Base-by-base conservation (phyloP, 73 alveolate species). In the Stentor coeruleus region DNA sequence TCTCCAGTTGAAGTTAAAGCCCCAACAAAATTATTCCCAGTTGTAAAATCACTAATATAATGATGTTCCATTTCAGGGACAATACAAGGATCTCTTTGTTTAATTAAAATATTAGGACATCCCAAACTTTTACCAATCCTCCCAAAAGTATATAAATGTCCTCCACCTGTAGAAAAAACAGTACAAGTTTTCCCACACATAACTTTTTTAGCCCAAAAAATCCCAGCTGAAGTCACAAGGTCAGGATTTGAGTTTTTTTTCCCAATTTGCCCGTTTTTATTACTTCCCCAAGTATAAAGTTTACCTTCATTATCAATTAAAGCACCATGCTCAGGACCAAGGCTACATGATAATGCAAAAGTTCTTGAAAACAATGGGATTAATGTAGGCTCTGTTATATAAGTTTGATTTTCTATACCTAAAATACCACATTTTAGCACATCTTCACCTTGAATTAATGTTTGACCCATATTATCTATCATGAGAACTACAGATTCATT, bases 291-390 rank as follows among this genome's bases (percentile, higher is more conserved):
- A 11, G 79, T 66, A 33, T 26, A 66, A 40, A 66, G 40, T 26
- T 28, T 14, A 20, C 79, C 79, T 20, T 33, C n/a, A 28, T 66
- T 40, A 66, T 66, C 79, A 11, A 66, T 66, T 2, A 20, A 20
- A 66, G 79, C 79, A 28, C 49, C 79, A 2, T 66, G 79, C 49
- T 31, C 79, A 26, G 79, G 33, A 14, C 79, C 79, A 20, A 66
- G 39, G 37, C 79, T 66, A 49, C 66, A 49, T 6, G 66, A 6
- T 49, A 49, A 49, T 11, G 66, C 66, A 11, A 11, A 11, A 49
- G 28, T 20, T 49, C 28, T 49, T 20, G 20, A 49, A 20, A 20
- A 20, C 6, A 49, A 20, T 6, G 6, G 28, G 20, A 49, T 6
- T 20, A 11, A 11, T 49, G 6, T 20, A 49, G 20, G 20, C 20